These are phyloP conservation scores for Sesbania bispinosa DNA, from an alignment of 306 rosid species.

Conservation along the genomic window DNA sequence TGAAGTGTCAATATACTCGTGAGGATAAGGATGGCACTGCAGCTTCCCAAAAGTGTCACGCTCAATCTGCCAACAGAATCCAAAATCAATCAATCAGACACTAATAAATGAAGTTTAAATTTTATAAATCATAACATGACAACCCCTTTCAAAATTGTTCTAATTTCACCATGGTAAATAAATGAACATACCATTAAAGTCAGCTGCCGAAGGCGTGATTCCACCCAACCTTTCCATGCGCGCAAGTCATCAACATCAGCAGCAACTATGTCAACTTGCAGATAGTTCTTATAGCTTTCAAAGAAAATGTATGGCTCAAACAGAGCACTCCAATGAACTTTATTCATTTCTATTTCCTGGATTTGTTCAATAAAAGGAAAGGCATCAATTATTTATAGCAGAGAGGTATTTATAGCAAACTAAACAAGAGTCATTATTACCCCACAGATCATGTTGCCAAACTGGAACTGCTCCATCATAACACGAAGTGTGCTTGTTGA, in stretches of 20 bases:
- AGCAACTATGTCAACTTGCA: constrained; percentile 87
- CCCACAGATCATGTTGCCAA: constrained; percentile 73
- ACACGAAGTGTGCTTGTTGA: constrained; percentile 88
- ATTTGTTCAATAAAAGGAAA: constrained; percentile 17
- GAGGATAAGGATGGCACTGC: constrained; percentile 57
- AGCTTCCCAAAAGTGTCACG: constrained; percentile 53
- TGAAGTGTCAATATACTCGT: constrained; percentile 39
- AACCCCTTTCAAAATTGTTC: neutral
- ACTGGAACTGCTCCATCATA: constrained; percentile 85
- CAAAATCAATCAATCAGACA: neutral
- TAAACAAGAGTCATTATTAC: constrained; percentile 33
- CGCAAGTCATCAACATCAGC: constrained; percentile 77
- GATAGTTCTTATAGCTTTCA: constrained; percentile 79
- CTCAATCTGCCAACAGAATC: constrained; percentile 36
- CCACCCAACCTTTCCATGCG: constrained; percentile 97
- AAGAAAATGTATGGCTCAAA: constrained; percentile 80
- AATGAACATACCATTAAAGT: constrained; percentile 43
- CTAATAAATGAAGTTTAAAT: neutral
- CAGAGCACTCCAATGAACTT: constrained; percentile 64
- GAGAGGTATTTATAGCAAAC: neutral
- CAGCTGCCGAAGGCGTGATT: constrained; percentile 86
- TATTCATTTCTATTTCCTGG: constrained; percentile 78
- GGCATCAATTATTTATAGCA: neutral
- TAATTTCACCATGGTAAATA: neutral
- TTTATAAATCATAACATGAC: neutral